These are phyloP conservation scores for Cyclotella choctawhatcheeana DNA, from an alignment of 108 stramenopile species.

Conservation along the genomic window DNA sequence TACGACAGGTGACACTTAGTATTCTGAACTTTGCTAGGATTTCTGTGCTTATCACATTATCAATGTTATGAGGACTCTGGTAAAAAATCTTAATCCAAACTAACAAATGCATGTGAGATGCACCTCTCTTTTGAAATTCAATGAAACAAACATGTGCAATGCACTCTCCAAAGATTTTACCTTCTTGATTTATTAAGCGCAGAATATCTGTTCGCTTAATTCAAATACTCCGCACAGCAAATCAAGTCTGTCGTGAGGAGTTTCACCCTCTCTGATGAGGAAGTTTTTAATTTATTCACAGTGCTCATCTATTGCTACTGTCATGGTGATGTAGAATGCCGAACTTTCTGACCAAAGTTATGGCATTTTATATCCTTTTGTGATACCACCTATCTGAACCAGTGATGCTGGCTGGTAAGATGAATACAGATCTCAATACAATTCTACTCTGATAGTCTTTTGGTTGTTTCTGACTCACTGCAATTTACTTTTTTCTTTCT, in stretches of 20 bases:
- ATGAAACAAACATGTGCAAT: conserved; percentile 1
- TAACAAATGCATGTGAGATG: conserved; percentile 13
- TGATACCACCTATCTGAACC: conserved; percentile 17
- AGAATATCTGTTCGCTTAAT: conserved; percentile 14
- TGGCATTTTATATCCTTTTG: conserved; percentile 18
- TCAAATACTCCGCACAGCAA: conserved; percentile 22
- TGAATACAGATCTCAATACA: background rate
- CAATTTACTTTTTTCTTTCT: background rate
- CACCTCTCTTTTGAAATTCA: conserved; percentile 25
- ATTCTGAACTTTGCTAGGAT: no score
- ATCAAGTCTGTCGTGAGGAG: conserved; percentile 33
- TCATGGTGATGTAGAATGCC: conserved; percentile 41
- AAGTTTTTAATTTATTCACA: conserved; percentile 23
- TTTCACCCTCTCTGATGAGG: conserved; percentile 16
- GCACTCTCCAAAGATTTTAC: conserved; percentile 18
- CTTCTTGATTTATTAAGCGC: background rate
- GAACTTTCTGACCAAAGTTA: conserved; percentile 10
- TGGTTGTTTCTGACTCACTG: conserved; percentile 8
- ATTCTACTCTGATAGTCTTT: conserved; percentile 7
- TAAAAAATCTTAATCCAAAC: conserved; percentile 15
- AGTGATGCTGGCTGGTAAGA: conserved; percentile 7
- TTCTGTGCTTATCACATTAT: conserved; percentile 24
- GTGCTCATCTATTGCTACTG: conserved; percentile 16
- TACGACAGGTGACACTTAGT: no score
- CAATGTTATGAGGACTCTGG: conserved; percentile 20